phyloP scores from a whole-genome alignment of 2,329 filamentous ascomycete species.

The Cadophora gregata region DNA sequence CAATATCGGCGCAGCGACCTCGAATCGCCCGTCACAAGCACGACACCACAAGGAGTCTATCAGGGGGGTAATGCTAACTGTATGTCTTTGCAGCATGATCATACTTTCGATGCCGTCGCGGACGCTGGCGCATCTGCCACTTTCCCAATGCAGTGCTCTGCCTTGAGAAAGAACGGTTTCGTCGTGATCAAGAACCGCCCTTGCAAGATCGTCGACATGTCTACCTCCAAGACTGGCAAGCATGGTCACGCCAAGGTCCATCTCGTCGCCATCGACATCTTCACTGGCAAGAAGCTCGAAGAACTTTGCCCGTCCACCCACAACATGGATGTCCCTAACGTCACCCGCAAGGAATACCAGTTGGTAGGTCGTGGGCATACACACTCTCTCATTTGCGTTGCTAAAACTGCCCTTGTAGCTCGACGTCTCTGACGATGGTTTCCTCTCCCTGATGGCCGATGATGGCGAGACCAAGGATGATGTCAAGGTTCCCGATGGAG shows the following conservation, averaged over 20 bases:
- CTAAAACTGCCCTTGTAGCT: slow-evolving; percentile 61
- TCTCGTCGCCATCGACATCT: slow-evolving; percentile 97
- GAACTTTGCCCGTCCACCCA: slow-evolving; percentile 98
- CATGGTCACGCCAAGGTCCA: slow-evolving; percentile 99
- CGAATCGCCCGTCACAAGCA: slow-evolving; percentile 3
- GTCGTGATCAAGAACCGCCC: slow-evolving; percentile 98
- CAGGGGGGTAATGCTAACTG: slow-evolving; percentile 24
- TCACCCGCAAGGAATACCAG: slow-evolving; percentile 88
- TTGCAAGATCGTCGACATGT: slow-evolving; percentile 99
- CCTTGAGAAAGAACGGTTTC: slow-evolving; percentile 98
- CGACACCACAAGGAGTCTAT: background rate
- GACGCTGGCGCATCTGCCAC: slow-evolving; percentile 96
- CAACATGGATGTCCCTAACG: slow-evolving; percentile 98
- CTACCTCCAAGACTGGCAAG: slow-evolving; percentile 99
- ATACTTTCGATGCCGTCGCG: slow-evolving; percentile 82
- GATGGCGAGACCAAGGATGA: slow-evolving; percentile 91
- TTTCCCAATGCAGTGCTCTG: slow-evolving; percentile 99
- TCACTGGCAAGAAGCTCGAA: slow-evolving; percentile 99
- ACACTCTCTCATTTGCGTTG: background rate
- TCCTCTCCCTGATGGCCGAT: slow-evolving; percentile 91
- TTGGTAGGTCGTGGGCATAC: slow-evolving; percentile 68
- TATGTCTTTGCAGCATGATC: slow-evolving; percentile 42
- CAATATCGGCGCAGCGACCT: slow-evolving; percentile 11
- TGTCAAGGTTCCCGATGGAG: slow-evolving; percentile 89
- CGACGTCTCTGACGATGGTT: slow-evolving; percentile 91